Conservation (phyloP, 192 early-diverging fungal species). For the Phycomyces blakesleeanus region DNA sequence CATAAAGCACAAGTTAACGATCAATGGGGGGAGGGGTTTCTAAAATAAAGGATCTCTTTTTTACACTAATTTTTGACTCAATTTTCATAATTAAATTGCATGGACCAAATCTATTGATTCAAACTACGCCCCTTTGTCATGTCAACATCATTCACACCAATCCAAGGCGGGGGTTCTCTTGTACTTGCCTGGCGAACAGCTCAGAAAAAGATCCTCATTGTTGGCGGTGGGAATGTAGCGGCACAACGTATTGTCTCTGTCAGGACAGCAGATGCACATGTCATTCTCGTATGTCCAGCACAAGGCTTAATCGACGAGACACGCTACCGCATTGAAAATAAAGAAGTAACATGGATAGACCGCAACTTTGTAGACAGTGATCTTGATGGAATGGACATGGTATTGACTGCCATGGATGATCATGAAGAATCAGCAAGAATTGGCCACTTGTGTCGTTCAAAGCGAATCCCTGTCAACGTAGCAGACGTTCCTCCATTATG, state of each 20-base stretch:
- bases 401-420: conserved; percentile 73
- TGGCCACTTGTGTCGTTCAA: conserved; percentile 53
- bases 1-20: too few relatives aligned
- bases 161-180: conserved; percentile 70
- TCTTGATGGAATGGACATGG: conserved; percentile 56
- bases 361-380: conserved; percentile 50
- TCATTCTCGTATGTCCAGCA: conserved; percentile 72
- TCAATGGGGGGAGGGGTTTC: too few relatives aligned
- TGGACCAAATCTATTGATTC: neutral
- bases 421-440: conserved; percentile 67
- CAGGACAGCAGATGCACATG: conserved; percentile 73
- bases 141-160: conserved; percentile 17
- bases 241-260: conserved; percentile 78
- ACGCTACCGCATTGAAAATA: conserved; percentile 48
- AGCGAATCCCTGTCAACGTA: conserved; percentile 86
- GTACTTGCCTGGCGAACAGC: conserved; percentile 80
- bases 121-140: neutral
- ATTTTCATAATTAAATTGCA: neutral
- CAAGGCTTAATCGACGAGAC: conserved; percentile 65
- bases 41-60: neutral
- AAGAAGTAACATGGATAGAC: conserved; percentile 55
- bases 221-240: conserved; percentile 85
- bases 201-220: conserved; percentile 76
- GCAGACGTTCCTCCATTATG: conserved; percentile 89
- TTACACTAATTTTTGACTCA: neutral